Evolutionary conservation across 2,329 filamentous ascomycete species (phyloP).

Genomic region (Fusarium solani-melongenae): DNA sequence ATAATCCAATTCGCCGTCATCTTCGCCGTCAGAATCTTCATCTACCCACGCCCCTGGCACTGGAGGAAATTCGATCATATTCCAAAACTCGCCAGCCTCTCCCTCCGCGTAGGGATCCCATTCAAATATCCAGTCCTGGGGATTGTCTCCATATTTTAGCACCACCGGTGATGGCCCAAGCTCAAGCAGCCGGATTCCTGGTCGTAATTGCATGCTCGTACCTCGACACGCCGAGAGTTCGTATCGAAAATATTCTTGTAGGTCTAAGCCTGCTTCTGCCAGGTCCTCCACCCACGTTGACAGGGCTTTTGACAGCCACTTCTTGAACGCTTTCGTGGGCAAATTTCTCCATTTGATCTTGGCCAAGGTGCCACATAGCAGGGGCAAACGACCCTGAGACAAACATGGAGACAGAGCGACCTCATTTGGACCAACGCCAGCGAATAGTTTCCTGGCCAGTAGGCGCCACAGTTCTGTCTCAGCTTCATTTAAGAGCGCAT

Average conservation of each 20-base stretch:
- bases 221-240: not conserved
- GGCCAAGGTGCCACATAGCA: accelerated
- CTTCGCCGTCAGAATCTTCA: not conserved
- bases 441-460: not conserved
- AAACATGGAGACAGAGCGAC: accelerated
- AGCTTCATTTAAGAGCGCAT: not conserved
- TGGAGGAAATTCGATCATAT: not conserved
- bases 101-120: not conserved
- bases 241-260: not conserved
- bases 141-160: not conserved
- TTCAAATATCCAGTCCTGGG: not conserved
- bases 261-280: not conserved
- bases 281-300: not conserved
- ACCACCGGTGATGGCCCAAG: not conserved
- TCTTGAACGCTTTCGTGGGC: accelerated
- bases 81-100: not conserved
- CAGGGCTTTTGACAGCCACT: not conserved
- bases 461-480: not conserved
- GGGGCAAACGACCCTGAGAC: accelerated
- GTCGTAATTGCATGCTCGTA: not conserved
- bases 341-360: not conserved
- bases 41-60: not conserved
- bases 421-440: not conserved
- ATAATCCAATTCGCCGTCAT: not conserved
- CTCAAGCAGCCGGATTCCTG: not conserved